Percentiles rank a stretch among this genome's conserved stretches.
Conservation (phyloP, 176 grass and related monocot genomes). For the Carex scoparia region DNA sequence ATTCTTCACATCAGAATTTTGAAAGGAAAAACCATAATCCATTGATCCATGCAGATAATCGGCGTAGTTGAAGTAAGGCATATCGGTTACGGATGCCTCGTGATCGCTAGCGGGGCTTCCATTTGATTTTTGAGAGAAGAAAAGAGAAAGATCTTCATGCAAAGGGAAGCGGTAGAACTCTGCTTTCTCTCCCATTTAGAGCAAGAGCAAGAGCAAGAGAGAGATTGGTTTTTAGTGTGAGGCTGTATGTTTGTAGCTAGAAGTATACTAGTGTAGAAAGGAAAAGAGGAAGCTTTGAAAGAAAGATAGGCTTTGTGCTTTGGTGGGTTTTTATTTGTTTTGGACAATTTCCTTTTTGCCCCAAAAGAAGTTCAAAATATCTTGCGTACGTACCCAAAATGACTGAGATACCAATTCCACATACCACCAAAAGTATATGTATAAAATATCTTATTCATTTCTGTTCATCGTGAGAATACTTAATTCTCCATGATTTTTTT, state of each 20-base stretch:
- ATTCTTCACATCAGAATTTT: not conserved
- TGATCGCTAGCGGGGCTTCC: not conserved
- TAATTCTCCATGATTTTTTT: not conserved
- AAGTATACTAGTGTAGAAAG: constrained; percentile 13
- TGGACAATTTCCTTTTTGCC: not conserved
- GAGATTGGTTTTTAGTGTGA: not conserved
- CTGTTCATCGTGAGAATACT: not conserved
- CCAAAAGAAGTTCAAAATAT: constrained; percentile 13
- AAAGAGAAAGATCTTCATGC: constrained; percentile 23
- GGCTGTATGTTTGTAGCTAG: not conserved
- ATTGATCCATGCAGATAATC: constrained; percentile 20
- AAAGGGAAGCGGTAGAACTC: constrained; percentile 23
- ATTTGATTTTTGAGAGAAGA: constrained; percentile 28
- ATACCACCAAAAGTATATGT: not conserved
- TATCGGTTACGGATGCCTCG: not conserved
- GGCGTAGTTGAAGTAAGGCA: constrained; percentile 22
- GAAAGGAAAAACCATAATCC: constrained; percentile 22
- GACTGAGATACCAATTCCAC: not conserved
- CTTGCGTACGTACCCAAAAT: not conserved
- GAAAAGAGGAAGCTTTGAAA: constrained; percentile 5
- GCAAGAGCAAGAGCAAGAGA: not conserved
- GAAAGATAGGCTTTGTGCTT: constrained; percentile 16
- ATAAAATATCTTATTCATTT: not conserved
- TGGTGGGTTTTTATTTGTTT: constrained; percentile 18
- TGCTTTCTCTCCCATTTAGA: constrained; percentile 25